Evolutionary conservation across 2,329 filamentous ascomycete species (phyloP), one percentile per base, ranked within the genome.

Genomic region (Cadophora malorum): DNA sequence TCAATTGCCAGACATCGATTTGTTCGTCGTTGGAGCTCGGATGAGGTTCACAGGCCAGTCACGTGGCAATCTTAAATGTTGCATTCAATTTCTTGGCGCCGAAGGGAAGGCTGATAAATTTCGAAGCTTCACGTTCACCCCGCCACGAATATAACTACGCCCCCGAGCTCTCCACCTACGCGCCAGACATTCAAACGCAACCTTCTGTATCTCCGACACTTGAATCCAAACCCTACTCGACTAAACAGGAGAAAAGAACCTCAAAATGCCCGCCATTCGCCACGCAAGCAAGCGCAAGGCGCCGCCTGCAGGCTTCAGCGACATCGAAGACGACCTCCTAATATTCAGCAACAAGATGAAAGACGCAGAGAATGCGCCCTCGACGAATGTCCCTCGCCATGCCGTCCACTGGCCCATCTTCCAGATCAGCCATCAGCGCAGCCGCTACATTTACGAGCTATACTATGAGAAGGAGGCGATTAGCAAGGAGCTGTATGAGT

Each of bases 381-480:
- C 82, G 79, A 92, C 82, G 86, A 93, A 86, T 85, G 92, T 88
- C 0, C 87, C 87, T 1, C 94, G 94, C 79, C 91, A 97, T 78
- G 93, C 98, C 81, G 92, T 93, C 74, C 88, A 94, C 72, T 99
- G 96, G 96, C 95, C 96, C 69, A 94, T 99, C 73, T 98, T 99
- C 78, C 94, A 98, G 79, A 97, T 99, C 78, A 91, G 91, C 28
- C 96, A 99, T 81, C 94, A 97, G 81, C 89, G 95, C 83, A 90
- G 83, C 70, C 89, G 93, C 77, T 99, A 99, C 81, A 91, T 99
- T 71, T 99, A 97, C 83, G 96, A 98, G 78, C 85, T 99, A 59
- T 98, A 97, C 83, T 99, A 98, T 81, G 91, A 96, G 80, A 97
- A 97, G 82, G 93, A 97, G 81, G 95, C 95, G 63, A 98, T 99